Conservation (phyloP, 176 grass and related monocot genomes). For the Aegilops tauschii region DNA sequence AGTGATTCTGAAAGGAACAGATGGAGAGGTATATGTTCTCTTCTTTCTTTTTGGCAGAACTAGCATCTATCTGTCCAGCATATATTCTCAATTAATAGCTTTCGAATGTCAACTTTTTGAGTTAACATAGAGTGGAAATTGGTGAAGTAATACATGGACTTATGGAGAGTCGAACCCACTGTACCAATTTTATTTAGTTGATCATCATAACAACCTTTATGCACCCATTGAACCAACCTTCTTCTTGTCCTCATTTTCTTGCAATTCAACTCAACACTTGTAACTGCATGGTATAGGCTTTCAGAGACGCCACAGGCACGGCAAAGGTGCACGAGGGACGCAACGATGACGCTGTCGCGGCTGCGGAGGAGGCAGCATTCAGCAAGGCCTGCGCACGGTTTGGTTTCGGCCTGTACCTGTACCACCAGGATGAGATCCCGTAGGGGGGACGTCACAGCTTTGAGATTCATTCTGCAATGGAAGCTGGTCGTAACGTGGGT, state of each 20-base stretch:
- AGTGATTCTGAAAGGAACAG: conserved; percentile 75
- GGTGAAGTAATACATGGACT: neutral
- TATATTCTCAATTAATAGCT: neutral
- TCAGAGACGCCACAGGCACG: conserved; percentile 80
- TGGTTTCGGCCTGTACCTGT: conserved; percentile 86
- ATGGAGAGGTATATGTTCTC: conserved; percentile 72
- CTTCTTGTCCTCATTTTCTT: neutral
- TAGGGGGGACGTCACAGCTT: neutral
- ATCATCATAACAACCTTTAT: neutral
- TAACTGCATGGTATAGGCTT: conserved; percentile 43
- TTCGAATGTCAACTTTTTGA: neutral
- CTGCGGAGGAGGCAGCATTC: conserved; percentile 80
- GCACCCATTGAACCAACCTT: neutral
- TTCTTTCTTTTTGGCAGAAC: neutral
- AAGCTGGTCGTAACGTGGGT: neutral
- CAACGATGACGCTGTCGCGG: conserved; percentile 59
- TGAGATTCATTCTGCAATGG: neutral
- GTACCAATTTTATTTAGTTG: neutral
- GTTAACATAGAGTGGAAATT: neutral
- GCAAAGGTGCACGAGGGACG: conserved; percentile 48
- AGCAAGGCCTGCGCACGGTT: conserved; percentile 86
- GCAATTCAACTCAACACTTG: neutral
- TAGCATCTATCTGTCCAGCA: neutral
- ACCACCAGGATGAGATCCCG: conserved; percentile 60
- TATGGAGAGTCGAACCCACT: neutral